phyloP scores from a whole-genome alignment of 2,329 filamentous ascomycete species.

The Rasamsonia emersonii region DNA sequence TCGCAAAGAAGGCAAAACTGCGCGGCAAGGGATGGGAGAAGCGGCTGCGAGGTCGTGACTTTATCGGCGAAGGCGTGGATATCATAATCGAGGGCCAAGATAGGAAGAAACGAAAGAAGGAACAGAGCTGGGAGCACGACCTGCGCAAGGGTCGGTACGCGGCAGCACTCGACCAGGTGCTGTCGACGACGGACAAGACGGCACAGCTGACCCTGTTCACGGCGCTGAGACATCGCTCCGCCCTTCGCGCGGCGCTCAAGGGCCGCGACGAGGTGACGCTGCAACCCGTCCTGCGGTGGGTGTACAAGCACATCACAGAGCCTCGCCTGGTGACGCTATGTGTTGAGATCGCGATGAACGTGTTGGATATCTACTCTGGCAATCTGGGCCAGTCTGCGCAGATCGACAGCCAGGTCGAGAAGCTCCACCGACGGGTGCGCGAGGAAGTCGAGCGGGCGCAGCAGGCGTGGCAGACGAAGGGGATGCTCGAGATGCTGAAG shows the following conservation, averaged over 20 bases:
- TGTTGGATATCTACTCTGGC: slow-evolving; percentile 81
- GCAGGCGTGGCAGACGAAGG: slow-evolving; percentile 68
- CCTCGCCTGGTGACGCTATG: slow-evolving; percentile 73
- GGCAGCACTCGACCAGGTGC: slow-evolving; percentile 68
- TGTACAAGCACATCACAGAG: slow-evolving; percentile 70
- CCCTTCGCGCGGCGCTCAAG: slow-evolving; percentile 69
- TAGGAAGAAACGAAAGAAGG: slow-evolving; percentile 53
- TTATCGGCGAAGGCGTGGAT: slow-evolving; percentile 74
- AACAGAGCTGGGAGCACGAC: slow-evolving; percentile 70
- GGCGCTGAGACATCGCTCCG: slow-evolving; percentile 78
- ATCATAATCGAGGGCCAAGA: slow-evolving; percentile 72
- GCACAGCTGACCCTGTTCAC: slow-evolving; percentile 69
- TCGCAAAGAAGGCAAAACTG: slow-evolving; percentile 60
- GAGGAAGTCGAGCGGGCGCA: slow-evolving; percentile 76
- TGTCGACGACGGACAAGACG: slow-evolving; percentile 52
- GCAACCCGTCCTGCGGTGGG: slow-evolving; percentile 75
- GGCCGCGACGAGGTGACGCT: slow-evolving; percentile 73
- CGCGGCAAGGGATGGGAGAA: slow-evolving; percentile 53
- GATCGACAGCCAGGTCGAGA: slow-evolving; percentile 61
- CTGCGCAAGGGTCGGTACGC: slow-evolving; percentile 71
- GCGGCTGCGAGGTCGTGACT: slow-evolving; percentile 61
- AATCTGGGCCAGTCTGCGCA: slow-evolving; percentile 65
- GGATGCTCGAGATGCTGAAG: slow-evolving; percentile 75
- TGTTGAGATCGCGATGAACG: slow-evolving; percentile 70
- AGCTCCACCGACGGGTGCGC: slow-evolving; percentile 61